Evolutionary conservation across 139 green algal genomes (phyloP), one percentile per base, ranked within the genome.

Genomic region (Mesotaenium endlicherianum): DNA sequence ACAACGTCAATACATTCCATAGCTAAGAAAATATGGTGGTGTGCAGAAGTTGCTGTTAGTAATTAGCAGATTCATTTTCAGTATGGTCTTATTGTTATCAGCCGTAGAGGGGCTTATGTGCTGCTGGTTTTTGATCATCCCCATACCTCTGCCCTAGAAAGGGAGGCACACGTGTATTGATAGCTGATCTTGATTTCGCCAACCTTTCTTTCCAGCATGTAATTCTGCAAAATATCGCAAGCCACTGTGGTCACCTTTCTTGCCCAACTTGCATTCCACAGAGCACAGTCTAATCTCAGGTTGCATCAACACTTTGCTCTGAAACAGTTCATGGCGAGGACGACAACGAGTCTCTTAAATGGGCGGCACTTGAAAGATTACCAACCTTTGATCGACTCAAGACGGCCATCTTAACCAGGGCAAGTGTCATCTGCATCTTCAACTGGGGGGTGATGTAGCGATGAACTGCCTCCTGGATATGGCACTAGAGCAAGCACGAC

Each of bases 341-440:
- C 36, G 60, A 72, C 11, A 38, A 72, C 36, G 6, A 72, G 60
- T 47, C 43, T 36, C 11, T 72, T 6, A 72, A 77, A 77, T 77
- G 69, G 69, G 69, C 69, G 69, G 69, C 30, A 4, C 49, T 77
- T 26, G 31, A 77, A 5, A 26, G 69, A 30, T 30, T 77, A 31
- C 69, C 69, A 4, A 77, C 69, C 49, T 44, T 47, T 47, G 69
- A 77, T 30, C 69, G 69, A 3, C 38, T 77, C 20, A 77, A 77
- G 38, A 77, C 69, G 3, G 69, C 69, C 20, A 77, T 77, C 36
- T 36, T 77, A 5, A 72, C 36, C 60, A 72, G 43, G 60, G 60
- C 43, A n/a, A n/a, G n/a, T n/a, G n/a, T n/a, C n/a, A n/a, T n/a
- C n/a, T n/a, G n/a, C n/a, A n/a, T n/a, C n/a, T n/a, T n/a, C n/a